Evolutionary conservation across 1,284 basidiomycete species (phyloP).

Genomic region (Phylloporus sp.): DNA sequence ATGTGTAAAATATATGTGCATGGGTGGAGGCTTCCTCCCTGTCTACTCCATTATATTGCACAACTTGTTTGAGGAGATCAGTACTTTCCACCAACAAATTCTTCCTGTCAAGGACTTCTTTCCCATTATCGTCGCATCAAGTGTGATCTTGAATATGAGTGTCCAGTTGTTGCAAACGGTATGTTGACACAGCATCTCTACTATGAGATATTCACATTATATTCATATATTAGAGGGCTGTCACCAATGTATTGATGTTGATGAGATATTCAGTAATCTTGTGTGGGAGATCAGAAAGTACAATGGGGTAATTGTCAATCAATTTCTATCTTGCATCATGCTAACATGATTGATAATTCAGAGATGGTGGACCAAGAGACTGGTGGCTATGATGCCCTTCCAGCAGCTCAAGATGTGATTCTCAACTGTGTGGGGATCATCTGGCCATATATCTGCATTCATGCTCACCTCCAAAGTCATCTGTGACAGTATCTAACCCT

Average conservation of each 20-base stretch:
- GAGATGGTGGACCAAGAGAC: constrained; percentile 56
- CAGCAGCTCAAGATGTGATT: too few species aligned
- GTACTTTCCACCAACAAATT: constrained; percentile 98
- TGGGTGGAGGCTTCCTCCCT: constrained; percentile 97
- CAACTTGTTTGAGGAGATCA: constrained; percentile 97
- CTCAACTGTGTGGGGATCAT: too few species aligned
- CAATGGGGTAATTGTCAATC: constrained; percentile 72
- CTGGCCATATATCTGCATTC: too few species aligned
- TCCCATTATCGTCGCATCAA: constrained; percentile 98
- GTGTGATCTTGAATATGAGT: constrained; percentile 97
- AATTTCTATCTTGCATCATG: constrained; percentile 12
- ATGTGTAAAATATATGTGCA: constrained; percentile 99
- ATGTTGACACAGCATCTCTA: constrained; percentile 35
- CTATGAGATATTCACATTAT: not conserved
- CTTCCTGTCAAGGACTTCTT: constrained; percentile 96
- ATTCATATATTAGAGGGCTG: constrained; percentile 80
- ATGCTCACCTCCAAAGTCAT: too few species aligned
- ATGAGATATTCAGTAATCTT: constrained; percentile 97
- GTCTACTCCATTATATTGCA: constrained; percentile 99
- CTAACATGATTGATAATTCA: constrained; percentile 27
- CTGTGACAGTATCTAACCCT: too few species aligned
- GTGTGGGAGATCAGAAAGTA: constrained; percentile 97
- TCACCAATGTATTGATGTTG: constrained; percentile 96
- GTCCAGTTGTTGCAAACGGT: constrained; percentile 97
- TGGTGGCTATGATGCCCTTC: too few species aligned